Evolutionary conservation across 208 protist genomes (phyloP).

Genomic region (Acanthamoeba lenticulata): DNA sequence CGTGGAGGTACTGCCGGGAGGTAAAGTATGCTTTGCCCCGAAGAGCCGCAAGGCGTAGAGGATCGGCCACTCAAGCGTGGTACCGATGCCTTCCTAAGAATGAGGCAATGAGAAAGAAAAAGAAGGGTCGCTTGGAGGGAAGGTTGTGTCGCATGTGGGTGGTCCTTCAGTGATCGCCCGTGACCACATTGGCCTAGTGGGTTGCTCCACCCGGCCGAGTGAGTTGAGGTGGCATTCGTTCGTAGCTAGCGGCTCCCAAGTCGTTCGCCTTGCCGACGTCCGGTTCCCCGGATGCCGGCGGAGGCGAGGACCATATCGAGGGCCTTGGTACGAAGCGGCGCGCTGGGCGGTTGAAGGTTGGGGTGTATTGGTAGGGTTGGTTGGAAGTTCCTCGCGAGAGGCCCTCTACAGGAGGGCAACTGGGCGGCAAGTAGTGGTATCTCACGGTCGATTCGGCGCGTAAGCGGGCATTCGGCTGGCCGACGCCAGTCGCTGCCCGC

Average conservation of each 20-base stretch:
- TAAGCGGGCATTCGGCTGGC: neutral
- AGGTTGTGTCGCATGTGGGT: neutral
- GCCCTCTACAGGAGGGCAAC: neutral
- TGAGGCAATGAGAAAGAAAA: no score
- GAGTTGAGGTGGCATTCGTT: neutral
- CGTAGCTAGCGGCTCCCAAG: neutral
- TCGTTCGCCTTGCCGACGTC: neutral
- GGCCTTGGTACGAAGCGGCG: neutral
- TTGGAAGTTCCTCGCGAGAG: conserved; percentile 2
- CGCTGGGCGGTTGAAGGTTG: neutral
- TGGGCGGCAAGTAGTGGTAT: conserved; percentile 3
- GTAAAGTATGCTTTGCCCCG: no score
- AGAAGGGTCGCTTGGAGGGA: neutral
- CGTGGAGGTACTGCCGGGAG: no score
- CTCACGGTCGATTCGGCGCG: neutral
- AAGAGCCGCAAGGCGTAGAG: no score
- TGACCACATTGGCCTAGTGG: neutral
- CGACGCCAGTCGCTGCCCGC: no score
- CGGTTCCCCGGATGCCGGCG: neutral
- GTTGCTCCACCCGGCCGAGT: neutral
- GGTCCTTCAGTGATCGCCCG: conserved; percentile 11
- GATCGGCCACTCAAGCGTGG: no score
- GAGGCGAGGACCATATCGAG: neutral
- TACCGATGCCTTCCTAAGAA: no score
- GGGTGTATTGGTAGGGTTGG: neutral